Evolutionary conservation across 257 asterid species (phyloP).

Genomic region (Striga asiatica): DNA sequence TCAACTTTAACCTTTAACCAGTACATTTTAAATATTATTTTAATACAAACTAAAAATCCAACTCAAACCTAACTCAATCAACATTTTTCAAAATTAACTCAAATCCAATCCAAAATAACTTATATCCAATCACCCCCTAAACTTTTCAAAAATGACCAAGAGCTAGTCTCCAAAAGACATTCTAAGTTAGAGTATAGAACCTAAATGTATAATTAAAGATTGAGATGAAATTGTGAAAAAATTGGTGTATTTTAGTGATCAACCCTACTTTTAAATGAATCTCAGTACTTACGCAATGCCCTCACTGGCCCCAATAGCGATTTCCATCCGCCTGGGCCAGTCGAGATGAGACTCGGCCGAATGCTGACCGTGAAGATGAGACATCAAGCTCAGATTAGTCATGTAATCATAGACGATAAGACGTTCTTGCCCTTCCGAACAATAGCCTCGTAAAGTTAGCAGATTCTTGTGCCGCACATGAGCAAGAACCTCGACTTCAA

Average conservation of each 20-base stretch:
- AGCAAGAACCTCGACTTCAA: conserved; percentile 83
- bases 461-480: conserved; percentile 78
- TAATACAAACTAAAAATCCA: too few relatives aligned
- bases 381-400: conserved; percentile 76
- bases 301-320: conserved; percentile 82
- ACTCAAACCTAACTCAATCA: too few relatives aligned
- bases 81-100: too few relatives aligned
- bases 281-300: conserved; percentile 65
- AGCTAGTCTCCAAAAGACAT: too few relatives aligned
- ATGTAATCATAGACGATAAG: conserved; percentile 74
- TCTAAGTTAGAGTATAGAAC: too few relatives aligned
- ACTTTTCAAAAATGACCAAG: too few relatives aligned
- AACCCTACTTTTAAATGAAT: not conserved
- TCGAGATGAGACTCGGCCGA: conserved; percentile 77
- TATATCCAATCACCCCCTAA: too few relatives aligned
- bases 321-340: conserved; percentile 73
- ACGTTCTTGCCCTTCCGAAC: conserved; percentile 94
- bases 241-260: not conserved
- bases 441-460: conserved; percentile 75
- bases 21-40: too few relatives aligned
- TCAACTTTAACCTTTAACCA: too few relatives aligned
- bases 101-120: too few relatives aligned
- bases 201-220: too few relatives aligned
- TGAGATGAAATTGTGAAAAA: too few relatives aligned
- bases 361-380: conserved; percentile 92